Conservation (phyloP, 139 green algal genomes). For the Haematococcus sp. region DNA sequence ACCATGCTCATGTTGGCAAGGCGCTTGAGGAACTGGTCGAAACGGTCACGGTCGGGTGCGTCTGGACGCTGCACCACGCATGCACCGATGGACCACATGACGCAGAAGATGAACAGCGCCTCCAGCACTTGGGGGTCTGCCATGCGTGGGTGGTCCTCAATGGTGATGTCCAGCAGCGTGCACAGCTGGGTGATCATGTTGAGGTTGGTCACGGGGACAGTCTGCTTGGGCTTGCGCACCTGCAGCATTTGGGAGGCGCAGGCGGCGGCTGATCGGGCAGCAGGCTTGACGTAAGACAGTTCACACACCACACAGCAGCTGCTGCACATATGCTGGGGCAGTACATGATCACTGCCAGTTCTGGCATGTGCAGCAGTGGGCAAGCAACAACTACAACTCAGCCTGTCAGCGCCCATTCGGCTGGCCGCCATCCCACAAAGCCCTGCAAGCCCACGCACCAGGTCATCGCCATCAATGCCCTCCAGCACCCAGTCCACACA, state of each 20-base stretch:
- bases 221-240: slow-evolving; percentile 46
- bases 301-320: no score
- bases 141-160: slow-evolving; percentile 48
- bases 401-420: no score
- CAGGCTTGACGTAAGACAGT: no score
- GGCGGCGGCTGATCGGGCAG: no score
- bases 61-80: slow-evolving; percentile 52
- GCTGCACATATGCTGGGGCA: no score
- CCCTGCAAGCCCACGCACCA: slow-evolving; percentile 37
- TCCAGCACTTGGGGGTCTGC: slow-evolving; percentile 68
- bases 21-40: slow-evolving; percentile 74
- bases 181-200: slow-evolving; percentile 84
- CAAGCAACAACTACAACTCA: no score
- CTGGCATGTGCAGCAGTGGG: no score
- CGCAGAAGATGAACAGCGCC: slow-evolving; percentile 73
- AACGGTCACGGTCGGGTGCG: slow-evolving; percentile 62
- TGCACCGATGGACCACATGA: slow-evolving; percentile 72
- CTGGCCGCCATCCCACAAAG: no score
- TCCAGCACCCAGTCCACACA: slow-evolving; percentile 73
- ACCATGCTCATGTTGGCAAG: slow-evolving; percentile 55
- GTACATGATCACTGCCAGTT: no score
- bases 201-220: slow-evolving; percentile 73
- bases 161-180: slow-evolving; percentile 65
- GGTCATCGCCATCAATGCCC: slow-evolving; percentile 73
- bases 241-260: no score